These are phyloP conservation scores for Trichoderma cornu-damae DNA, from an alignment of 2,329 filamentous ascomycete species.

Conservation along the genomic window DNA sequence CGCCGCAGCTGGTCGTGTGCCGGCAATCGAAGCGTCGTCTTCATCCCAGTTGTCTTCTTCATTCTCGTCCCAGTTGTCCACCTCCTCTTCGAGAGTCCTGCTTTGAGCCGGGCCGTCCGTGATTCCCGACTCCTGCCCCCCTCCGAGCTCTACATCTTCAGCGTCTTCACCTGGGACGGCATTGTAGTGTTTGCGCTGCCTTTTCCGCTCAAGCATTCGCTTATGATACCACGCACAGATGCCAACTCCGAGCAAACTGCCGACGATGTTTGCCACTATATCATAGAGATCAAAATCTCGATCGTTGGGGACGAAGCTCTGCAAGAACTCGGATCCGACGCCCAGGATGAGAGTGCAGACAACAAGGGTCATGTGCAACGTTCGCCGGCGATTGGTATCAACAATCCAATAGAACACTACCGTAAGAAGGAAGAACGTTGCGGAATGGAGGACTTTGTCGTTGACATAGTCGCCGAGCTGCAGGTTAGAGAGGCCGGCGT, in stretches of 20 bases:
- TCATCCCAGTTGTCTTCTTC: constrained; percentile 54
- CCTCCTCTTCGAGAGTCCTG: constrained; percentile 64
- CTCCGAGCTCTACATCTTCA: constrained; percentile 72
- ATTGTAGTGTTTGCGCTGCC: constrained; percentile 66
- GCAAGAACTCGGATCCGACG: constrained; percentile 70
- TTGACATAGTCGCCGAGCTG: constrained; percentile 59
- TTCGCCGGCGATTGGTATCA: constrained; percentile 81
- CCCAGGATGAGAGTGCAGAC: constrained; percentile 69
- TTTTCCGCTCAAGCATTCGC: constrained; percentile 85
- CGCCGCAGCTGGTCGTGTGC: constrained; percentile 16
- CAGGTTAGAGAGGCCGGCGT: constrained; percentile 68
- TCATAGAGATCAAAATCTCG: constrained; percentile 73
- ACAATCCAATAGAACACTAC: constrained; percentile 93
- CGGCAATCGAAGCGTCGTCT: constrained; percentile 36
- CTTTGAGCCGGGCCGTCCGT: constrained; percentile 34
- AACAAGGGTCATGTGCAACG: constrained; percentile 74
- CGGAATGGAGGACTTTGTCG: constrained; percentile 82
- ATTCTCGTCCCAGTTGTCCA: constrained; percentile 95
- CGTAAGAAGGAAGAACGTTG: constrained; percentile 88
- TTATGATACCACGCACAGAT: constrained; percentile 90
- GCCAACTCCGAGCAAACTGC: constrained; percentile 65
- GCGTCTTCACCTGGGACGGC: constrained; percentile 60
- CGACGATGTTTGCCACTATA: constrained; percentile 80
- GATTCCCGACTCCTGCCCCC: constrained; percentile 64
- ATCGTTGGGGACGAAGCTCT: constrained; percentile 68